Conservation (phyloP, 2,329 filamentous ascomycete genomes). For the Sporothrix brunneoviolacea region DNA sequence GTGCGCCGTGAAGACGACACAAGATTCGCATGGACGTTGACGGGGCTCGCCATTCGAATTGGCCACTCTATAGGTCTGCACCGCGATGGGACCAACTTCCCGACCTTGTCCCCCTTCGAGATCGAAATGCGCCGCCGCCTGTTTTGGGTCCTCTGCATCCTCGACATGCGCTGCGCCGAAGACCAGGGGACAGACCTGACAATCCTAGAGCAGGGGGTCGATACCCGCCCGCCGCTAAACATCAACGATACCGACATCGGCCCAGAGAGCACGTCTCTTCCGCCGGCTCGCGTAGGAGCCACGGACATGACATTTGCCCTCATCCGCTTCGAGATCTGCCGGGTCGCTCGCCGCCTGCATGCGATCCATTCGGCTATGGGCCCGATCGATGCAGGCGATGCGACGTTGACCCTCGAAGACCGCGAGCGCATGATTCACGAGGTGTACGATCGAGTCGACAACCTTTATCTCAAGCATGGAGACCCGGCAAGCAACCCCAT, state of each 20-base stretch:
- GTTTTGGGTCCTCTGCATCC: conserved; percentile 54
- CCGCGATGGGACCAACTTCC: conserved; percentile 48
- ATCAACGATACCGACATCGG: conserved; percentile 49
- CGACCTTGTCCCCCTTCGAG: conserved; percentile 50
- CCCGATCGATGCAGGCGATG: conserved; percentile 25
- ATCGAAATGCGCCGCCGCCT: conserved; percentile 55
- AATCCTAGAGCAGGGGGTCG: conserved; percentile 39
- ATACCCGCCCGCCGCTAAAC: conserved; percentile 50
- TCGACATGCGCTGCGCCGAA: conserved; percentile 55
- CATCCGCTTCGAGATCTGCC: conserved; percentile 38
- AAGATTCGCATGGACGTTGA: conserved; percentile 56
- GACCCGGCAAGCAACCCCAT: conserved; percentile 38
- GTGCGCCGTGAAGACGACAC: conserved; percentile 46
- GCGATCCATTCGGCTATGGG: conserved; percentile 29
- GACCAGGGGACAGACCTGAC: conserved; percentile 49
- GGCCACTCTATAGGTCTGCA: conserved; percentile 49
- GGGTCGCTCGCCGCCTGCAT: conserved; percentile 33
- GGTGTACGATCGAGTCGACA: conserved; percentile 38
- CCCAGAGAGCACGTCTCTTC: conserved; percentile 40
- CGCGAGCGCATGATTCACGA: conserved; percentile 32
- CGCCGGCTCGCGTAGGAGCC: conserved; percentile 40
- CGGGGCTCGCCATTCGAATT: conserved; percentile 53
- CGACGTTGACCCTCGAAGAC: conserved; percentile 32
- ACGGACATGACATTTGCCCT: conserved; percentile 47
- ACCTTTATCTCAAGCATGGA: conserved; percentile 45